phyloP scores from a whole-genome alignment of 345 rosid species.

The Xanthoceras sorbifolium region DNA sequence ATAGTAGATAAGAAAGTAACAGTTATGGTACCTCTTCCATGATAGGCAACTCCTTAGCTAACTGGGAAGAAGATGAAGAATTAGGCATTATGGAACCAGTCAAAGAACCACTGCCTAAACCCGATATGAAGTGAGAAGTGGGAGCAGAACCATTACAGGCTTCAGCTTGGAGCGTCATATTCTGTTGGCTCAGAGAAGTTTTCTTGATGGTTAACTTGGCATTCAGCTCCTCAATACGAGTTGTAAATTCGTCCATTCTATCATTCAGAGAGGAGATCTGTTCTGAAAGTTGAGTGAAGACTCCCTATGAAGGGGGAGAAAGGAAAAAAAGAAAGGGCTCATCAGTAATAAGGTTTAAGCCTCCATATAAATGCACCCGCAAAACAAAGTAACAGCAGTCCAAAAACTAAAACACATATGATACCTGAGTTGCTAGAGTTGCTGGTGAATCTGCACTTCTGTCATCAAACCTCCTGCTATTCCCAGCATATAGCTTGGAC shows the following conservation, averaged over 20 bases:
- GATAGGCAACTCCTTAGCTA: conserved; percentile 73
- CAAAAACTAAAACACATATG: not conserved
- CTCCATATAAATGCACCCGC: conserved; percentile 3
- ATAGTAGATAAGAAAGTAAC: not conserved
- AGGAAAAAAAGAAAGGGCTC: conserved; percentile 11
- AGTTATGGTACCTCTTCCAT: conserved; percentile 72
- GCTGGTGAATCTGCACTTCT: conserved; percentile 48
- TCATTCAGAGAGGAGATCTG: conserved; percentile 85
- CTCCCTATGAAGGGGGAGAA: conserved; percentile 45
- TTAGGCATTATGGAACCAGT: conserved; percentile 69
- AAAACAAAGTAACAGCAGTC: conserved; percentile 8
- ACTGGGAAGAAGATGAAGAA: conserved; percentile 75
- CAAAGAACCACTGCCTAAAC: conserved; percentile 77
- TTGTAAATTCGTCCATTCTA: conserved; percentile 91
- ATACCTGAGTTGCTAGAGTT: conserved; percentile 58
- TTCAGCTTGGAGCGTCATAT: conserved; percentile 62
- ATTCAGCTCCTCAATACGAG: conserved; percentile 71
- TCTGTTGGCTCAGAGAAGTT: conserved; percentile 64
- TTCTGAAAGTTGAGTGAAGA: conserved; percentile 80
- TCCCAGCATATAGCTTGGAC: conserved; percentile 45
- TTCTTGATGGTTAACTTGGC: conserved; percentile 57
- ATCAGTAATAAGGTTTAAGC: conserved; percentile 4
- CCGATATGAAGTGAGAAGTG: conserved; percentile 74
- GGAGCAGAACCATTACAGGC: conserved; percentile 81
- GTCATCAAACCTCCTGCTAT: conserved; percentile 48